A percentile compares a stretch with the other conserved stretches of the same genome.
These are phyloP conservation scores for Samsoniella hepiali DNA, from an alignment of 2,329 filamentous ascomycete genomes.

Conservation along the genomic window DNA sequence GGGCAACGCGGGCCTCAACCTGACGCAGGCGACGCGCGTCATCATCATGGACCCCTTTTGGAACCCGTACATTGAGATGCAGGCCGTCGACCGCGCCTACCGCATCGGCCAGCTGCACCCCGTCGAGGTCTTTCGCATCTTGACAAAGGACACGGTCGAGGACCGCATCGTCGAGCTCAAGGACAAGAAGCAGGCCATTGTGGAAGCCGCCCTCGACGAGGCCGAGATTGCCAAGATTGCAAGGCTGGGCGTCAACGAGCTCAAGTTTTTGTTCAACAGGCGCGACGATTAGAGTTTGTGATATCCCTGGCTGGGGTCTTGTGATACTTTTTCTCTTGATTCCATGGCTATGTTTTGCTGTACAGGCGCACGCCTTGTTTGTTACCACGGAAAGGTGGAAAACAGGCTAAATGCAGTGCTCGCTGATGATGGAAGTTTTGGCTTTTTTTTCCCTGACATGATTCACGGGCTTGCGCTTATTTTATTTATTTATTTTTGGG, in stretches of 20 bases:
- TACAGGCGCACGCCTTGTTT: neutral
- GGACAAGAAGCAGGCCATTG: conserved; percentile 71
- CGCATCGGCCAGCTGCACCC: conserved; percentile 75
- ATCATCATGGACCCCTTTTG: conserved; percentile 92
- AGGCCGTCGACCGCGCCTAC: conserved; percentile 86
- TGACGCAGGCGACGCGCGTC: conserved; percentile 78
- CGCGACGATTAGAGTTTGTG: conserved; percentile 6
- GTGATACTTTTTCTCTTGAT: neutral
- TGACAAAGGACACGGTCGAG: conserved; percentile 77
- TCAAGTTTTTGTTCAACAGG: conserved; percentile 63
- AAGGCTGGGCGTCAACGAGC: conserved; percentile 62
- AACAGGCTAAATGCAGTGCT: too few species aligned
- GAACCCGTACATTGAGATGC: conserved; percentile 91
- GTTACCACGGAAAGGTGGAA: neutral
- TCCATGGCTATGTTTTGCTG: neutral
- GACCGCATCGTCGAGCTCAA: conserved; percentile 80
- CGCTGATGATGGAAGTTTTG: too few species aligned
- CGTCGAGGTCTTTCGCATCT: conserved; percentile 76
- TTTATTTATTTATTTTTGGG: neutral
- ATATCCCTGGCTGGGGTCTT: neutral
- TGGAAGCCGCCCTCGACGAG: conserved; percentile 78
- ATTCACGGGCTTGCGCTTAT: neutral
- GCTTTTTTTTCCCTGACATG: neutral
- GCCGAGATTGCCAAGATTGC: conserved; percentile 63
- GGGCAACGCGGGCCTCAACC: conserved; percentile 80